A percentile compares a stretch with the other conserved stretches of the same genome.
Conservation (phyloP, 768 basidiomycete genomes). For the Hericium coralloides region DNA sequence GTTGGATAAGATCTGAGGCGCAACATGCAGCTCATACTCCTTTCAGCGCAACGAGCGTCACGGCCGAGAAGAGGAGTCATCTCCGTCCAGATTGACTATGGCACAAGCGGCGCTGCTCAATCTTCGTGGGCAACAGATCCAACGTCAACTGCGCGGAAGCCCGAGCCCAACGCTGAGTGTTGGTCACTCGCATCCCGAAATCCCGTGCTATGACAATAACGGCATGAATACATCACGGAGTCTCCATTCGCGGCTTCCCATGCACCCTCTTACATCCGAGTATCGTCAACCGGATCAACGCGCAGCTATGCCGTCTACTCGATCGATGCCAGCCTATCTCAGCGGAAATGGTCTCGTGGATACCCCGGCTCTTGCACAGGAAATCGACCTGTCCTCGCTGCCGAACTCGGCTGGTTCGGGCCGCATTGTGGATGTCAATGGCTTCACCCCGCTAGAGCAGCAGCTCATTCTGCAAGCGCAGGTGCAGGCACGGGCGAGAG, state of each 20-base stretch:
- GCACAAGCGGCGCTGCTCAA: slow-evolving; percentile 74
- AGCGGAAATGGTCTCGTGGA: background rate
- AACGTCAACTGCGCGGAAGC: slow-evolving; percentile 14
- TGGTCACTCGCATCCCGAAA: slow-evolving; percentile 10
- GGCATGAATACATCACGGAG: no score
- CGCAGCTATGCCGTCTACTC: background rate
- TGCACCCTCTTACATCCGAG: slow-evolving; percentile 10
- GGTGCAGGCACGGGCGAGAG: slow-evolving; percentile 10
- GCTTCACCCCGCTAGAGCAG: slow-evolving; percentile 15
- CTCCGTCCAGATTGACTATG: slow-evolving; percentile 61
- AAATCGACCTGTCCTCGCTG: slow-evolving; percentile 12
- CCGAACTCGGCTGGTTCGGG: background rate
- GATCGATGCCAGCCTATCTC: background rate
- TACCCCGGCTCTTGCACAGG: slow-evolving; percentile 6
- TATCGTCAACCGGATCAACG: background rate
- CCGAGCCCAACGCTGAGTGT: background rate
- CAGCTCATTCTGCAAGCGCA: slow-evolving; percentile 15
- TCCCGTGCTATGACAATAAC: slow-evolving; percentile 9
- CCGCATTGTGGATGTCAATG: slow-evolving; percentile 8
- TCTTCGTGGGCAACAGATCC: slow-evolving; percentile 55
- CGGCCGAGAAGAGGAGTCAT: slow-evolving; percentile 50
- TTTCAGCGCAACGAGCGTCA: slow-evolving; percentile 53
- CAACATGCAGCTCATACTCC: background rate
- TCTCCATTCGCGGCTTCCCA: slow-evolving; percentile 7
- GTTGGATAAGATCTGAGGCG: slow-evolving; percentile 20